phyloP scores from a whole-genome alignment of 2,329 filamentous ascomycete genomes.

The Curvularia verruculosa region DNA sequence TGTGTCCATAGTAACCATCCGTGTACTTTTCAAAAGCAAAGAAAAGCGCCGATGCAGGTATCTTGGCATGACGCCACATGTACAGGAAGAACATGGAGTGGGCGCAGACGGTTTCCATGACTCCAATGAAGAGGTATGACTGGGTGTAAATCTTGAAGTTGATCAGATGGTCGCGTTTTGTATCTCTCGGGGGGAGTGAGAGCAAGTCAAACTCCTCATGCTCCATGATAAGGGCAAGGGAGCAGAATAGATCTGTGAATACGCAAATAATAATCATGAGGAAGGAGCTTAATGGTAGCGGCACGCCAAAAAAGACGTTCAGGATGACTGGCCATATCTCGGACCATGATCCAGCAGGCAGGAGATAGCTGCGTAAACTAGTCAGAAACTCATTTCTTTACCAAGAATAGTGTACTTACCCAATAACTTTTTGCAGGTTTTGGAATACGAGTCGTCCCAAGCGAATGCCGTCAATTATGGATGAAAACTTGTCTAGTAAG shows the following conservation, averaged over 20 bases:
- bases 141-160: slow-evolving; percentile 1
- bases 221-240: neutral
- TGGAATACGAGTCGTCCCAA: neutral
- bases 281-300: neutral
- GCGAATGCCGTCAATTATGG: neutral
- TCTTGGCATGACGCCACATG: slow-evolving; percentile 1
- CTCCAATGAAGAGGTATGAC: slow-evolving; percentile 1
- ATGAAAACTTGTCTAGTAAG: slow-evolving; percentile 1
- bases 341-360: neutral
- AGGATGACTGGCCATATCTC: slow-evolving; percentile 1
- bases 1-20: slow-evolving; percentile 1
- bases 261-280: slow-evolving; percentile 1
- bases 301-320: neutral
- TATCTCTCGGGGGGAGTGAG: neutral
- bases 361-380: neutral
- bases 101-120: neutral
- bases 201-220: slow-evolving; percentile 2
- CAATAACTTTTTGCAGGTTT: neutral
- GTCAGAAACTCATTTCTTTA: neutral
- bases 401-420: neutral
- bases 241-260: slow-evolving; percentile 2
- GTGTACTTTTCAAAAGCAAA: neutral
- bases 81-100: slow-evolving; percentile 4
- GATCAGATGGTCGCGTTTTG: slow-evolving; percentile 1
- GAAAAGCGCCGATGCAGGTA: slow-evolving; percentile 1